Evolutionary conservation across 202 grass and related monocot species (phyloP).

Genomic region (Alloteropsis angusta): DNA sequence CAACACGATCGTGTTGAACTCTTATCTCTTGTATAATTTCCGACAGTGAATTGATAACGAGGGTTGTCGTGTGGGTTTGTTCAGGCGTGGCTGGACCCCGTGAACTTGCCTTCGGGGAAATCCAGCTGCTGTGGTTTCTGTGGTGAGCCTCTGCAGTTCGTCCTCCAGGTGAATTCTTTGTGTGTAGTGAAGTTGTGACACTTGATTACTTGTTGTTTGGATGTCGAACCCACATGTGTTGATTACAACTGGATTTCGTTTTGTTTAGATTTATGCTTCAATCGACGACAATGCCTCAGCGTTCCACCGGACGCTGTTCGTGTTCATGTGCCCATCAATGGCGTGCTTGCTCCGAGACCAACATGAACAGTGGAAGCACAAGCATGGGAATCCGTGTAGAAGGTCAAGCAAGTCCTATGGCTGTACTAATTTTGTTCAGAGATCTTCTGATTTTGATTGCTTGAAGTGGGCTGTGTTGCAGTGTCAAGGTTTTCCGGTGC

Average conservation of each 20-base stretch:
- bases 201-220: background rate
- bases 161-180: constrained; percentile 51
- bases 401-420: constrained; percentile 36
- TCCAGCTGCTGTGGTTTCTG: constrained; percentile 56
- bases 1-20: background rate
- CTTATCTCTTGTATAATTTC: background rate
- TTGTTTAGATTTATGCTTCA: constrained; percentile 57
- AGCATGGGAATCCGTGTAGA: constrained; percentile 47
- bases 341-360: constrained; percentile 73
- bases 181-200: background rate
- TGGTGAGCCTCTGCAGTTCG: constrained; percentile 64
- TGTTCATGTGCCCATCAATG: constrained; percentile 90
- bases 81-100: constrained; percentile 72
- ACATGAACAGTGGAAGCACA: constrained; percentile 74
- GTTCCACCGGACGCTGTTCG: constrained; percentile 68
- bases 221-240: background rate
- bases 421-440: background rate
- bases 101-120: constrained; percentile 50
- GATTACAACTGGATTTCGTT: background rate
- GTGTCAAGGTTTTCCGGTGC: constrained; percentile 74
- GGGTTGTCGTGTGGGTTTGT: background rate
- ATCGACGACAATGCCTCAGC: constrained; percentile 36
- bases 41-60: background rate
- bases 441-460: constrained; percentile 9
- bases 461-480: constrained; percentile 29